A percentile compares a stretch with the other conserved stretches of the same genome.
Evolutionary conservation across 139 green algal species (phyloP).

Genomic region (Picochlorum sp.): DNA sequence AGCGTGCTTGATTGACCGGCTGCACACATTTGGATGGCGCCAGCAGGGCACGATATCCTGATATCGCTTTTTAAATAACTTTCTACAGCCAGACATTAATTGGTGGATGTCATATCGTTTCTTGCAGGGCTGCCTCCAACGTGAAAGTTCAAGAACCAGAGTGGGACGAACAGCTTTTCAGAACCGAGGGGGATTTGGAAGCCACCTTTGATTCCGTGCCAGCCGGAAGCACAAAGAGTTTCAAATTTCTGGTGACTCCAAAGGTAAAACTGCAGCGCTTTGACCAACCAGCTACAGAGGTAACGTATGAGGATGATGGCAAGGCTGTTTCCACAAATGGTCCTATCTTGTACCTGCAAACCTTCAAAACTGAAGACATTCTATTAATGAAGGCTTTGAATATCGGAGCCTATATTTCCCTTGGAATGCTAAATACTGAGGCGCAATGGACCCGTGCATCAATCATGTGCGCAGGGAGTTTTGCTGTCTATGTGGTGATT

Average conservation of each 20-base stretch:
- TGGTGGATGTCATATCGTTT: too few species aligned
- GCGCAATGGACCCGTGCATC: conserved; percentile 3
- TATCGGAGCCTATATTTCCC: neutral
- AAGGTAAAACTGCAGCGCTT: neutral
- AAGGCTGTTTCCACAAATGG: neutral
- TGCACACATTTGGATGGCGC: too few species aligned
- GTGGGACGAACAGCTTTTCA: conserved; percentile 8
- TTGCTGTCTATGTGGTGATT: neutral
- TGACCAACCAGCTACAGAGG: neutral
- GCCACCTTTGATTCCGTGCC: conserved; percentile 20
- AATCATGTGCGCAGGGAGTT: neutral
- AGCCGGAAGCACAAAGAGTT: neutral
- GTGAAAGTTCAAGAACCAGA: conserved; percentile 4
- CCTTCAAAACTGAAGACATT: neutral
- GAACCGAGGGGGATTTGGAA: neutral
- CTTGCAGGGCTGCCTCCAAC: conserved; percentile 11
- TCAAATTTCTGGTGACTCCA: neutral
- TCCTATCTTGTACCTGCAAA: neutral
- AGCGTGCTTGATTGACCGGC: too few species aligned
- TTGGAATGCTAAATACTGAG: conserved; percentile 2
- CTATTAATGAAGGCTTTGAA: neutral
- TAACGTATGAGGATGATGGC: neutral
- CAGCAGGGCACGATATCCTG: too few species aligned
- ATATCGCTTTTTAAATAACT: too few species aligned
- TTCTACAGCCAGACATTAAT: too few species aligned